Evolutionary conservation across 768 basidiomycete species (phyloP).

Genomic region (Symmetrospora coprosmae): DNA sequence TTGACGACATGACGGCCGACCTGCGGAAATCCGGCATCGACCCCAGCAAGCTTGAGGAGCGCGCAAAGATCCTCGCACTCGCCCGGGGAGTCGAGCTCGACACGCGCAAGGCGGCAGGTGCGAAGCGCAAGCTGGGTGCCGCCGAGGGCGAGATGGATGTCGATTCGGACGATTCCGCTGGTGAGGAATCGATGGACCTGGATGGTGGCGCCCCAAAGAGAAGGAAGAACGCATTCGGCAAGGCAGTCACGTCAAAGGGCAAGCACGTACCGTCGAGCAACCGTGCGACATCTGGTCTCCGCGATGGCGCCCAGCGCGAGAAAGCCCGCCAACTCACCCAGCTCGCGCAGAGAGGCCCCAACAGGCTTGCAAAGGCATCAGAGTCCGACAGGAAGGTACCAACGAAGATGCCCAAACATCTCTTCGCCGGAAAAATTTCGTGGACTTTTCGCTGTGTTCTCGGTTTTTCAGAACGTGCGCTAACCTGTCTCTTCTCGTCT

Average conservation of each 20-base stretch:
- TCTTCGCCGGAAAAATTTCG: slow-evolving; percentile 77
- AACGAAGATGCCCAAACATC: slow-evolving; percentile 58
- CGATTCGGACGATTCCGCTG: slow-evolving; percentile 35
- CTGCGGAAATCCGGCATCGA: slow-evolving; percentile 81
- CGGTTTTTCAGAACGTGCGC: no score
- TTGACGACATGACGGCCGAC: slow-evolving; percentile 61
- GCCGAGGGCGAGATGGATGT: slow-evolving; percentile 39
- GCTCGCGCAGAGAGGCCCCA: slow-evolving; percentile 70
- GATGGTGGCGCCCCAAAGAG: slow-evolving; percentile 32
- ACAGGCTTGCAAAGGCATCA: slow-evolving; percentile 75
- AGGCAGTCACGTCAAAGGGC: slow-evolving; percentile 24
- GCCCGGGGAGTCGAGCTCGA: slow-evolving; percentile 40
- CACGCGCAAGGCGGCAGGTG: slow-evolving; percentile 44
- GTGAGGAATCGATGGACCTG: slow-evolving; percentile 39
- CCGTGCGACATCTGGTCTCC: slow-evolving; percentile 22
- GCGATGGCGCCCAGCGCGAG: slow-evolving; percentile 46
- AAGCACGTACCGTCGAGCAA: slow-evolving; percentile 29
- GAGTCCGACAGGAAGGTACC: slow-evolving; percentile 59
- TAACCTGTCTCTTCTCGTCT: no score
- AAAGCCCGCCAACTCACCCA: slow-evolving; percentile 71
- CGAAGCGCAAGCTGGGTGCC: slow-evolving; percentile 52
- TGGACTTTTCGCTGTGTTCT: no score
- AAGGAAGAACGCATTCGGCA: slow-evolving; percentile 19
- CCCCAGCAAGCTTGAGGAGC: slow-evolving; percentile 69
- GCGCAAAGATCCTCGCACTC: slow-evolving; percentile 72